Base-by-base conservation (phyloP, 345 rosid species). In the Limnanthes douglasii region DNA sequence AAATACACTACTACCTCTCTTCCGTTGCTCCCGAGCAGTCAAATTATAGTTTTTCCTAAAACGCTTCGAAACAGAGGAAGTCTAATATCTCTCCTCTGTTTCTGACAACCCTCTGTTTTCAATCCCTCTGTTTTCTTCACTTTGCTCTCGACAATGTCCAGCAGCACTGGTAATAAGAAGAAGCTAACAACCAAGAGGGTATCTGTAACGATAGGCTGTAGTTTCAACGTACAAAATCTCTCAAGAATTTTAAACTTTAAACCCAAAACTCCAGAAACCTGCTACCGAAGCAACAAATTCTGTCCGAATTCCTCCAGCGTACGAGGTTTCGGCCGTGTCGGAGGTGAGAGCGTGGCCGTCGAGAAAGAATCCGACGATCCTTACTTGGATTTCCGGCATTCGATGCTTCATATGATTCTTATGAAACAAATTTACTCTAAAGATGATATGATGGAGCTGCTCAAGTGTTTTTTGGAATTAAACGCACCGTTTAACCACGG, bases 281-380 rank as follows among this genome's bases (percentile, higher is more conserved):
- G 27, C 41, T 27, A 48, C 28, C 21, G 41, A 25, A 51, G 29
- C 8, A 34, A 51, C 51, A 30, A 39, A 2, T 46, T 37, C 12
- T 25, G 32, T 42, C 62, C 31, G 33, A 48, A 54, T 3, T 18
- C 56, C 7, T 15, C 43, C 22, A 15, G 43, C 44, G 59, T 70
- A 5, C 51, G 46, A 47, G 79, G 85, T 3, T 57, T 71, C 20
- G 79, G 86, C 0, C 55, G 71, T 0, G 66, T 77, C 3, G 88
- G 79, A 3, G 73, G 59, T 2, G 71, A 70, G 24, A 78, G 90
- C 15, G 62, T 84, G 18, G 95, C 94, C 4, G 82, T 90, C n/a
- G 94, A 73, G 69, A 90, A 90, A 45, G 95, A 90, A 15, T 90
- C 95, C 10, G 78, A 75, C 9, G 98, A 90, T 54, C 98, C 98